Evolutionary conservation across 257 asterid genomes (phyloP).

Genomic region (Schizonepeta tenuifolia): DNA sequence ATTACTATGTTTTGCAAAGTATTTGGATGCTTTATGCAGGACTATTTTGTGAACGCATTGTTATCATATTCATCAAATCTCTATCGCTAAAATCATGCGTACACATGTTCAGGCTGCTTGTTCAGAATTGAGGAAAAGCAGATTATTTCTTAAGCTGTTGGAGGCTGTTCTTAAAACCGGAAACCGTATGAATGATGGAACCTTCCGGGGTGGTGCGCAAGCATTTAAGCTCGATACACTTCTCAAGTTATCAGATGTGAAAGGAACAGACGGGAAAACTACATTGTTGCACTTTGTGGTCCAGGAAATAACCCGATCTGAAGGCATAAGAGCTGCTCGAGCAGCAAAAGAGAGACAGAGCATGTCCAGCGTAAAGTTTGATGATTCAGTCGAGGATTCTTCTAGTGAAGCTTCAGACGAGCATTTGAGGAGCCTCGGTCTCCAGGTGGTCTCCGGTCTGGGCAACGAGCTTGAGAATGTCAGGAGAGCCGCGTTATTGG

Average conservation of each 20-base stretch:
- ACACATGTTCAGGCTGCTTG: conserved; percentile 74
- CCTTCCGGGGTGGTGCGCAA: conserved; percentile 94
- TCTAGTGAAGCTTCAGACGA: conserved; percentile 54
- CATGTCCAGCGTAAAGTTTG: conserved; percentile 51
- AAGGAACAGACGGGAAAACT: conserved; percentile 93
- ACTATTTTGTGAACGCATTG: neutral
- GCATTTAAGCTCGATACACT: conserved; percentile 96
- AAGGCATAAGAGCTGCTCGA: conserved; percentile 82
- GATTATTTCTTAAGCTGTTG: conserved; percentile 84
- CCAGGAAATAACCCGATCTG: conserved; percentile 85
- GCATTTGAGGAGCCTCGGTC: conserved; percentile 59
- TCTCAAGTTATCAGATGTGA: conserved; percentile 78
- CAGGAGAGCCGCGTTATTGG: conserved; percentile 69
- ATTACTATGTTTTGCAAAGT: neutral
- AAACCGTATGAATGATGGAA: conserved; percentile 93
- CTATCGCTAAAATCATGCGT: neutral
- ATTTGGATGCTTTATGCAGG: neutral
- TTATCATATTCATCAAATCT: neutral
- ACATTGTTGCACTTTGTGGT: conserved; percentile 87
- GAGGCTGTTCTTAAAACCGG: conserved; percentile 99
- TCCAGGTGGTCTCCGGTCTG: conserved; percentile 69
- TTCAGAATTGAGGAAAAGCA: conserved; percentile 75
- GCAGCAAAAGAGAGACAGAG: conserved; percentile 50
- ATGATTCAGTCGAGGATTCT: conserved; percentile 45
- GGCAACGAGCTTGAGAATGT: conserved; percentile 77